phyloP scores from a whole-genome alignment of 2,329 filamentous ascomycete genomes.

The Ceratocystis colombiana region DNA sequence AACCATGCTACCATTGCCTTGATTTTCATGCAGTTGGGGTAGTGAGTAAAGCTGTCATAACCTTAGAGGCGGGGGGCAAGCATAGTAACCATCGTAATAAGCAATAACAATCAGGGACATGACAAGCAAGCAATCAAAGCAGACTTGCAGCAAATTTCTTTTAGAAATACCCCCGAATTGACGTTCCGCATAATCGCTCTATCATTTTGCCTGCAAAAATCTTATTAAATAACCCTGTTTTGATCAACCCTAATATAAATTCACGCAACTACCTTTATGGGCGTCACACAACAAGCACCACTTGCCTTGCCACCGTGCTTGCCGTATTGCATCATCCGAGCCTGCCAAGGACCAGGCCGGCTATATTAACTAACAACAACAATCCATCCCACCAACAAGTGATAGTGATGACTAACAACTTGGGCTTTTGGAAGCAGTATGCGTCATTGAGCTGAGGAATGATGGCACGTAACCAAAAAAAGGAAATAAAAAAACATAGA shows the following conservation, averaged over 20 bases:
- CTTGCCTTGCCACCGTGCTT: not conserved
- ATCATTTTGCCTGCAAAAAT: not conserved
- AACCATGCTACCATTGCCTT: not conserved
- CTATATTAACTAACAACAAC: not conserved
- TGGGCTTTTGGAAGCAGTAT: not conserved
- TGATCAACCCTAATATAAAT: not conserved
- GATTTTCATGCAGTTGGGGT: conserved; percentile 2
- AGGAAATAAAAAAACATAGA: not conserved
- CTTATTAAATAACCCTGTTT: not conserved
- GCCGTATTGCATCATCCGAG: not conserved
- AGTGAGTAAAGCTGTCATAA: not conserved
- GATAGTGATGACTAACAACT: not conserved
- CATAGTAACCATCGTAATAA: not conserved
- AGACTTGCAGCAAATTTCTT: not conserved
- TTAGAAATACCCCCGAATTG: too few species aligned
- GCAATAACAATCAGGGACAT: not conserved
- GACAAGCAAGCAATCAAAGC: not conserved
- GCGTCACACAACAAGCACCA: not conserved
- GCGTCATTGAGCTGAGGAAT: too few species aligned
- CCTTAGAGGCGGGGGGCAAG: not conserved
- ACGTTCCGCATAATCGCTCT: not conserved
- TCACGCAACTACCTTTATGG: not conserved
- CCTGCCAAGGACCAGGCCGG: not conserved
- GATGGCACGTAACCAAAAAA: too few species aligned
- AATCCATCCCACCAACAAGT: not conserved